These are phyloP conservation scores for Castanea mollissima DNA, from an alignment of 306 rosid species.

Conservation along the genomic window DNA sequence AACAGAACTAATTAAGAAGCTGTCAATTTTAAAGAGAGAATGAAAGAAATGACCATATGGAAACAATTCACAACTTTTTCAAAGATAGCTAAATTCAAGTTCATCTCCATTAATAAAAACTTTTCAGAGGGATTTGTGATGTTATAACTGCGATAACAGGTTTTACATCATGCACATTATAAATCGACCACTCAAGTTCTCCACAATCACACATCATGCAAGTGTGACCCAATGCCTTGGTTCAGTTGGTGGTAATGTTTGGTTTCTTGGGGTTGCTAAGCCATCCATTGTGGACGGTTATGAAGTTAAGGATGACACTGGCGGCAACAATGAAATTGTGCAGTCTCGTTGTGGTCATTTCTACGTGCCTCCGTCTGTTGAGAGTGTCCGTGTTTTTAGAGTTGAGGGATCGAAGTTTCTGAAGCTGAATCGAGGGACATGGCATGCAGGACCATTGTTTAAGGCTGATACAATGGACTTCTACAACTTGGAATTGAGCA, in stretches of 20 bases:
- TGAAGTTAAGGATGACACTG: constrained; percentile 27
- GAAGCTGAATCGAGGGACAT: constrained; percentile 78
- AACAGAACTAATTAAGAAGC: too few species aligned
- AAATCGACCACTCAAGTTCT: constrained; percentile 47
- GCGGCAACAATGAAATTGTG: constrained; percentile 21
- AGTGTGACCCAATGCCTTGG: constrained; percentile 90
- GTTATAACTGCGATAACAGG: constrained; percentile 28
- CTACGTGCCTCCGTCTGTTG: constrained; percentile 58
- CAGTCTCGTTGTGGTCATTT: constrained; percentile 51
- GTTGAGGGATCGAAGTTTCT: constrained; percentile 70
- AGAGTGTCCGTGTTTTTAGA: constrained; percentile 61
- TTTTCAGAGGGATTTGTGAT: neutral
- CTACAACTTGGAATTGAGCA: constrained; percentile 65
- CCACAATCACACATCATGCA: constrained; percentile 74
- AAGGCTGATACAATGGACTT: constrained; percentile 53
- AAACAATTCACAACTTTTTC: too few species aligned
- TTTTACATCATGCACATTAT: constrained; percentile 71
- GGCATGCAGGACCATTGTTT: constrained; percentile 96
- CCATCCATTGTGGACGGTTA: constrained; percentile 53
- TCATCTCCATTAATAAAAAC: neutral
- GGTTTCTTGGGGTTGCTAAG: constrained; percentile 90
- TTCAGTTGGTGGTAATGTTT: constrained; percentile 62
- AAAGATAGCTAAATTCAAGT: too few species aligned
- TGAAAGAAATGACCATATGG: too few species aligned
- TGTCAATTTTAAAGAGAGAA: too few species aligned